A percentile compares a stretch with the other conserved stretches of the same genome.
These are phyloP conservation scores for Hsuehochloa calcarea DNA, from an alignment of 176 grass and related monocot genomes.

Conservation along the genomic window DNA sequence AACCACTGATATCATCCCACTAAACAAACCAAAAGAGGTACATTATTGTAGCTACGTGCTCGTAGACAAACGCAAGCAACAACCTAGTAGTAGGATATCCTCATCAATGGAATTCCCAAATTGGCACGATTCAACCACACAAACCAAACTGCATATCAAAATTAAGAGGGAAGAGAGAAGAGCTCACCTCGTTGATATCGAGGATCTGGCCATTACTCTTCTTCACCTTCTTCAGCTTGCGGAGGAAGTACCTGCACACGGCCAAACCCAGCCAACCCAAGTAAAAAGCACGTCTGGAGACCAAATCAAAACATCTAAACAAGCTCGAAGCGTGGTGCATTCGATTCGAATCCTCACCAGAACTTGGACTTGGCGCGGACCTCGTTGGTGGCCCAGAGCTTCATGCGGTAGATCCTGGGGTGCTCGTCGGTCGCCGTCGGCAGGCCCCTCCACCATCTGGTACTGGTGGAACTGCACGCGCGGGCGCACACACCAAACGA, in stretches of 20 bases:
- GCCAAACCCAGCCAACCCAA: not conserved
- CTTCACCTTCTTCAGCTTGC: constrained; percentile 81
- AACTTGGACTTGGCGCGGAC: constrained; percentile 78
- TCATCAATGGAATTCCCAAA: not conserved
- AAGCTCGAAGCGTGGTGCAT: not conserved
- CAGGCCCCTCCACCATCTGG: constrained; percentile 65
- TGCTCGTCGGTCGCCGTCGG: constrained; percentile 63
- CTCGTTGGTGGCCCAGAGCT: constrained; percentile 80
- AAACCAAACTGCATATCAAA: not conserved
- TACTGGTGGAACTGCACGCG: constrained; percentile 73
- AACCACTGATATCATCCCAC: not conserved
- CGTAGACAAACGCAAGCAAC: not conserved
- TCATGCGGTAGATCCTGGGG: constrained; percentile 78
- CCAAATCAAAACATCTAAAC: not conserved
- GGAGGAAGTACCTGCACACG: constrained; percentile 62
- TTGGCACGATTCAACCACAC: not conserved
- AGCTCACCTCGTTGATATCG: constrained; percentile 55
- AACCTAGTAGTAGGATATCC: not conserved
- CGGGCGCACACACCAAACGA: not conserved
- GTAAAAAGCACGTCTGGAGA: not conserved
- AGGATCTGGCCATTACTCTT: constrained; percentile 70
- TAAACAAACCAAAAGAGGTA: not conserved
- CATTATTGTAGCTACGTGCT: not conserved
- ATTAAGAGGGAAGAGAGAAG: not conserved
- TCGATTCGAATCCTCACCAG: constrained; percentile 31